Conservation (phyloP, 169 alveolate species). For the Pseudocohnilembus persalinus region DNA sequence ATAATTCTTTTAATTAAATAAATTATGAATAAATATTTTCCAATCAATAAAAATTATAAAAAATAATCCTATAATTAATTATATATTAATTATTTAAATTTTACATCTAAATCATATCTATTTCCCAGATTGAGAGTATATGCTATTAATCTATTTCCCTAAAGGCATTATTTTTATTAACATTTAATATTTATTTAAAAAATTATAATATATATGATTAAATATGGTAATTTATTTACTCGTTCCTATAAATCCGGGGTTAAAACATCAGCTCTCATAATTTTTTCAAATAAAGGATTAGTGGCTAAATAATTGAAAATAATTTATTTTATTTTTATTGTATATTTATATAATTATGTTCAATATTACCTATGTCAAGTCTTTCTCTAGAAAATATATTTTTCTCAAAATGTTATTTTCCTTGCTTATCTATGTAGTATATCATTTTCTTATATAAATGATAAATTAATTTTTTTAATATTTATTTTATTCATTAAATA, state of each 20-base stretch:
- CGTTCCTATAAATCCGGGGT: conserved; percentile 41
- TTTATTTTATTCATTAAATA: neutral
- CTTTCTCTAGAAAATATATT: conserved; percentile 64
- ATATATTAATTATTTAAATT: neutral
- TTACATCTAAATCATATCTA: conserved; percentile 70
- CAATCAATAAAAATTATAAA: too few species aligned
- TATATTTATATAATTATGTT: too few species aligned
- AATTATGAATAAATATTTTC: neutral
- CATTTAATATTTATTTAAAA: too few species aligned
- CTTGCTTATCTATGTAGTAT: conserved; percentile 64
- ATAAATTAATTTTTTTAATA: neutral
- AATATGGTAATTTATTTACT: neutral
- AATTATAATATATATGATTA: too few species aligned
- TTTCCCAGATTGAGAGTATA: conserved; percentile 55
- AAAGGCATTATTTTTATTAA: too few species aligned
- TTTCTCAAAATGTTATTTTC: conserved; percentile 56
- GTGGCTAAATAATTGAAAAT: conserved; percentile 8
- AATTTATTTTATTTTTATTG: too few species aligned
- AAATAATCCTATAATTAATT: neutral
- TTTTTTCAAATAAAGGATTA: conserved; percentile 59
- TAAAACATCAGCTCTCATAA: conserved; percentile 37
- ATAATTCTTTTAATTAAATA: conserved; percentile 47
- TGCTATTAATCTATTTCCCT: conserved; percentile 53
- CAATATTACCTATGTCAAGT: conserved; percentile 39
- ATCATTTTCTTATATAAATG: conserved; percentile 55